A percentile compares a stretch with the other conserved stretches of the same genome.
Evolutionary conservation across 2,329 filamentous ascomycete species (phyloP).

Genomic region (Thelonectria rubi): DNA sequence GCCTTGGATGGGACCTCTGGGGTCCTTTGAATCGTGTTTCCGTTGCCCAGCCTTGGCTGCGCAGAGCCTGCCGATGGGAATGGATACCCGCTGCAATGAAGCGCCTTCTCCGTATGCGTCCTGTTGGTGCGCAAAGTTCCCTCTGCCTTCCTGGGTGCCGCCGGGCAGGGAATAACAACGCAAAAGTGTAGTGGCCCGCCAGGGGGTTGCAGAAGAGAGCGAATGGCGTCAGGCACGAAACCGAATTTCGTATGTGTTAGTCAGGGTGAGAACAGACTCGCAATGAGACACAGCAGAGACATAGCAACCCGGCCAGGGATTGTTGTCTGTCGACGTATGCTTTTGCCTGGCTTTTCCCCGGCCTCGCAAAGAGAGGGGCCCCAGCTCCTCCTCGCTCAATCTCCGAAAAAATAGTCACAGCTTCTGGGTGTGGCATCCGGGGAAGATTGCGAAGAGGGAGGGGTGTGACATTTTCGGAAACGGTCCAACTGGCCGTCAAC

Average conservation of each 20-base stretch:
- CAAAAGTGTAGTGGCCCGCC: slow-evolving; percentile 9
- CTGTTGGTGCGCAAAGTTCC: slow-evolving; percentile 15
- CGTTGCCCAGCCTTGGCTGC: slow-evolving; percentile 14
- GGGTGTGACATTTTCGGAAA: neutral
- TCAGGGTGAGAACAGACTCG: neutral
- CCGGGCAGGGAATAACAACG: neutral
- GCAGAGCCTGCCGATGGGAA: slow-evolving; percentile 18
- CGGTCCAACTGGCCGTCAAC: slow-evolving; percentile 2
- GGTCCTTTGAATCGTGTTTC: slow-evolving; percentile 3
- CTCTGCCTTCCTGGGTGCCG: neutral
- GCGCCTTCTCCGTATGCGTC: neutral
- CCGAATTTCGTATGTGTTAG: slow-evolving; percentile 19
- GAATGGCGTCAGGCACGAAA: slow-evolving; percentile 16
- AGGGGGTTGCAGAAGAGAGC: neutral
- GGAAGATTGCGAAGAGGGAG: slow-evolving; percentile 2
- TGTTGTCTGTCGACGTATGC: neutral
- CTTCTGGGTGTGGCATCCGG: slow-evolving; percentile 19
- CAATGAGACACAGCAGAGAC: no score
- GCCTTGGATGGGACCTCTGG: no score
- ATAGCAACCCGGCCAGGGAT: slow-evolving; percentile 12
- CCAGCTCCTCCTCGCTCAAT: slow-evolving; percentile 22
- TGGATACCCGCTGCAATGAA: neutral
- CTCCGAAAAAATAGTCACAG: slow-evolving; percentile 21
- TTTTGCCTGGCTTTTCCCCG: neutral
- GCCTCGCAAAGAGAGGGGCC: slow-evolving; percentile 1